Conservation (phyloP, 2,329 filamentous ascomycete species). For the Elsinoe arachidis region DNA sequence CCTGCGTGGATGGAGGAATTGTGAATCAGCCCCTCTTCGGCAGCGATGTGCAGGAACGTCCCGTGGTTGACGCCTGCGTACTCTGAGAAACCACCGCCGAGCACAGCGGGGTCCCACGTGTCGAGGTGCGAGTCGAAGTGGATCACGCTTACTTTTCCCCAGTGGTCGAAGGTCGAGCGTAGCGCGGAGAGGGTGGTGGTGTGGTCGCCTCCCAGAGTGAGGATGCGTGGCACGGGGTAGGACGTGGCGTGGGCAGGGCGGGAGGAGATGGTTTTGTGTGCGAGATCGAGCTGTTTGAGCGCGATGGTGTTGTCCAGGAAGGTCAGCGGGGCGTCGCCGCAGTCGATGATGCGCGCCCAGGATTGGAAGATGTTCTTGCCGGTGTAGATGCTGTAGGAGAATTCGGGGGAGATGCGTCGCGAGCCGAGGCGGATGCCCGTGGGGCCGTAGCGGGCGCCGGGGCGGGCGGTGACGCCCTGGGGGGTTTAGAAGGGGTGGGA, state of each 20-base stretch:
- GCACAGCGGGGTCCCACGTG: conserved; percentile 47
- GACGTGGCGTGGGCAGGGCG: conserved; percentile 34
- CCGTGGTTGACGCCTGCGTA: conserved; percentile 54
- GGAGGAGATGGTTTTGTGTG: conserved; percentile 43
- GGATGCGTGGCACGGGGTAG: conserved; percentile 41
- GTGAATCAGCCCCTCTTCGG: conserved; percentile 51
- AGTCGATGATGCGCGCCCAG: conserved; percentile 48
- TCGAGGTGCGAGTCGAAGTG: conserved; percentile 51
- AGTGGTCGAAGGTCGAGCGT: conserved; percentile 41
- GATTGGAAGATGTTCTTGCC: conserved; percentile 34
- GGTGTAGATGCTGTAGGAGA: conserved; percentile 42
- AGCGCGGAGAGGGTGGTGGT: conserved; percentile 47
- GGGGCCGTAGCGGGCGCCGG: conserved; percentile 46
- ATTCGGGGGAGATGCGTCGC: conserved; percentile 35
- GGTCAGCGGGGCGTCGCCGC: conserved; percentile 45
- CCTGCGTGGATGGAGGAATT: conserved; percentile 55
- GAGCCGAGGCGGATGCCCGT: conserved; percentile 44
- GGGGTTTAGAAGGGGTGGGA: neutral
- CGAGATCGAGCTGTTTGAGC: conserved; percentile 43
- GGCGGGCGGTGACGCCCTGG: conserved; percentile 8
- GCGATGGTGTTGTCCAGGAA: conserved; percentile 45
- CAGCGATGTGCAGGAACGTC: conserved; percentile 54
- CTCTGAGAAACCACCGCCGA: conserved; percentile 48
- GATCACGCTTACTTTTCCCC: conserved; percentile 49
- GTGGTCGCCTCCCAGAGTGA: conserved; percentile 48